Evolutionary conservation across 306 rosid species (phyloP), one percentile per base, ranked within the genome.

Genomic region (Senna siamea): DNA sequence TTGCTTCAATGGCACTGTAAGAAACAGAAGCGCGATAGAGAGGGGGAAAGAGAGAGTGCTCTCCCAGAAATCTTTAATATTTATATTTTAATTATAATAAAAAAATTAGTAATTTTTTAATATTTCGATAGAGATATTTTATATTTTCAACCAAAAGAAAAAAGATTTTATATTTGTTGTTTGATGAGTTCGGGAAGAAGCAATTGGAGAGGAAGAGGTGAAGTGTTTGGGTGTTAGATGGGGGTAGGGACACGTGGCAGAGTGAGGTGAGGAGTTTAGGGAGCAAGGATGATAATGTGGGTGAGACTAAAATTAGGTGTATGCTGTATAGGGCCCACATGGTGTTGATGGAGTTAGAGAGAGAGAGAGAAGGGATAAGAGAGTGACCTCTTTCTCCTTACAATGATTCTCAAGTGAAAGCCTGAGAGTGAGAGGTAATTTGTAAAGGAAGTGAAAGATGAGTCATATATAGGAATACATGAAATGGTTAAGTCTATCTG

Each of bases 321-420:
- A n/a, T n/a, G n/a, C n/a, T n/a, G n/a, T n/a, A n/a, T n/a, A n/a
- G 79, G 86, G 44, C 74, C 84, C 74, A 0, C 62, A 5, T 37
- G 7, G 50, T 23, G 48, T 77, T 26, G 30, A 26, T 6, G 80
- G 79, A 84, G 64, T 80, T 58, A 15, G 54, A 22, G 77, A 38
- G 60, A 8, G 76, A 20, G 37, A 3, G 50, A 15, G 59, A 77
- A 61, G 74, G 6, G 83, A 82, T 77, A 83, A 80, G 85, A 56
- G 72, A 67, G 70, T 40, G 85, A 65, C 37, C 30, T 26, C 30
- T 26, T 26, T 26, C 30, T 26, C 30, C 3, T 26, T 1, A 26
- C 3, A 3, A 26, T 26, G 30, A 26, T 26, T 26, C 30, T 26
- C 30, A 26, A 26, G 30, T 26, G 30, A n/a, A n/a, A n/a, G n/a